A percentile compares a stretch with the other conserved stretches of the same genome.
Conservation (phyloP, 345 rosid species). For the Citrus trifoliata region DNA sequence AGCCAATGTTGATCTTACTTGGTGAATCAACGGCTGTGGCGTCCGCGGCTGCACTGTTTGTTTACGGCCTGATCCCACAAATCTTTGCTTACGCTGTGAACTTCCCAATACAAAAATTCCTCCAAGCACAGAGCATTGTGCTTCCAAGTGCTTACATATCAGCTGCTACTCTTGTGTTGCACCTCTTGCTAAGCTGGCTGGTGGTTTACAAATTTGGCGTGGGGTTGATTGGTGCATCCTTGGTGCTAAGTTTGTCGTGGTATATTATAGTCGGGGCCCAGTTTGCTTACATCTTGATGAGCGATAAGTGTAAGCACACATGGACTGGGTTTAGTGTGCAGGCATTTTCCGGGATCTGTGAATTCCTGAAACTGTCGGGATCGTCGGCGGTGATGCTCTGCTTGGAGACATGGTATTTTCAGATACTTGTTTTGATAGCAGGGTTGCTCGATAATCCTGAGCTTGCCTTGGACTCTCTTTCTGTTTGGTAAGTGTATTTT, state of each 20-base stretch:
- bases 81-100: conserved; percentile 67
- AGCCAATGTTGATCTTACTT: conserved; percentile 50
- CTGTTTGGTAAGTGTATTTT: conserved; percentile 56
- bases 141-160: conserved; percentile 66
- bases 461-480: conserved; percentile 63
- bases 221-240: conserved; percentile 62
- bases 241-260: conserved; percentile 79
- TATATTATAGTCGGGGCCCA: conserved; percentile 76
- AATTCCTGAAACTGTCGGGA: conserved; percentile 60
- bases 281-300: conserved; percentile 40
- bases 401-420: conserved; percentile 86
- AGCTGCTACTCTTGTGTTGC: conserved; percentile 42
- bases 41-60: conserved; percentile 54
- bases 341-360: conserved; percentile 71
- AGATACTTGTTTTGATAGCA: conserved; percentile 67
- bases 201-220: conserved; percentile 36
- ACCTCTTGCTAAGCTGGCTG: conserved; percentile 54
- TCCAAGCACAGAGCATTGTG: conserved; percentile 68
- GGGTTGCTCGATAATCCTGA: conserved; percentile 71
- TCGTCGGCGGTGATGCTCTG: conserved; percentile 93
- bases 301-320: conserved; percentile 47
- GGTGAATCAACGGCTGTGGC: conserved; percentile 60
- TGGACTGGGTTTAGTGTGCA: conserved; percentile 61
- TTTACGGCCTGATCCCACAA: conserved; percentile 73
- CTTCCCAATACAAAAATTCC: conserved; percentile 72